Conservation (phyloP, 2,329 filamentous ascomycete genomes). For the Aspergillus jensenii region DNA sequence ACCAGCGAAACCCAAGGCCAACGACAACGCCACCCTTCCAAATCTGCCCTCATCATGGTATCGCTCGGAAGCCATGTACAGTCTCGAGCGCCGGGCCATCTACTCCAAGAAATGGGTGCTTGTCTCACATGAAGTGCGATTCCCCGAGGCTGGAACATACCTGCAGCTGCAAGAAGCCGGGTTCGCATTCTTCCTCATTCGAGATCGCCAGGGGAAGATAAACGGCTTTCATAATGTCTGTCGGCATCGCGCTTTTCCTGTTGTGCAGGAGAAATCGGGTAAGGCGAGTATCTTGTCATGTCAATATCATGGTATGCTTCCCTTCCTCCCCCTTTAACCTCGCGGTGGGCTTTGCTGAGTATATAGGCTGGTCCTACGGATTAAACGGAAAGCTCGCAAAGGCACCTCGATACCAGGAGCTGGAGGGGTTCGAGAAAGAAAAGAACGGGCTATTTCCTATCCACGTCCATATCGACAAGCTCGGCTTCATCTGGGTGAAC, state of each 20-base stretch:
- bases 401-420: constrained; percentile 56
- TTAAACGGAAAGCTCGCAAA: constrained; percentile 58
- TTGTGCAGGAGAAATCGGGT: constrained; percentile 52
- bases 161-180: constrained; percentile 55
- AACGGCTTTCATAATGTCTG: constrained; percentile 63
- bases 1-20: constrained; percentile 2
- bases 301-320: constrained; percentile 53
- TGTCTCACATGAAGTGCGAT: constrained; percentile 45
- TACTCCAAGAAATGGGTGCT: constrained; percentile 55
- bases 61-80: constrained; percentile 44
- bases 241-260: constrained; percentile 58
- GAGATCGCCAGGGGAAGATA: constrained; percentile 53
- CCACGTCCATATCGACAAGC: constrained; percentile 54
- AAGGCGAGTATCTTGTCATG: constrained; percentile 54
- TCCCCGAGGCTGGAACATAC: constrained; percentile 56
- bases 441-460: constrained; percentile 56
- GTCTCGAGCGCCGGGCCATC: constrained; percentile 57
- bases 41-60: constrained; percentile 56
- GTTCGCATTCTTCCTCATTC: constrained; percentile 55
- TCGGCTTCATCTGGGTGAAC: constrained; percentile 61
- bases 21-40: constrained; percentile 34
- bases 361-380: constrained; percentile 53
- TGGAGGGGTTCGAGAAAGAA: constrained; percentile 55
- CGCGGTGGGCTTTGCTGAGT: background rate
- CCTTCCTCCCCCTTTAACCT: background rate